phyloP scores from a whole-genome alignment of 2,329 filamentous ascomycete genomes.

The Xenosphaeropsis pyriputrescens region DNA sequence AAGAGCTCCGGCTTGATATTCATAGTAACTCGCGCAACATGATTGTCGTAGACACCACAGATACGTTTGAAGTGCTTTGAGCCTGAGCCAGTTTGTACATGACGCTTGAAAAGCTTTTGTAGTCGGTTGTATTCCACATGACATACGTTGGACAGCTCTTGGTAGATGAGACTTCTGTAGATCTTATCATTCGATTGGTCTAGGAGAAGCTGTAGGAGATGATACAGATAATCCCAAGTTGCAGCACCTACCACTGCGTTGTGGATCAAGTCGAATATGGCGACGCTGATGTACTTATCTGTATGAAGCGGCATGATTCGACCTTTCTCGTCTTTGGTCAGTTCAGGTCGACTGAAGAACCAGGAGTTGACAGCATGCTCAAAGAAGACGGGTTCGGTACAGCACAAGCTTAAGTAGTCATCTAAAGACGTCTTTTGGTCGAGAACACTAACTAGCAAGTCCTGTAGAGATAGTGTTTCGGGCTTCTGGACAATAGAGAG shows the following conservation, averaged over 20 bases:
- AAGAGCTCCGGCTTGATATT: slow-evolving; percentile 26
- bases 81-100: slow-evolving; percentile 21
- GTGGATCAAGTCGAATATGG: slow-evolving; percentile 24
- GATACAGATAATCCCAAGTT: too few relatives aligned
- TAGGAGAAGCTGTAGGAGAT: slow-evolving; percentile 19
- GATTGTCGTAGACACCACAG: slow-evolving; percentile 19
- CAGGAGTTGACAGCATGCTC: too few relatives aligned
- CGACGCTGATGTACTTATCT: slow-evolving; percentile 25
- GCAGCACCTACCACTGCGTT: too few relatives aligned
- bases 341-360: slow-evolving; percentile 8
- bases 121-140: slow-evolving; percentile 26
- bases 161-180: slow-evolving; percentile 21
- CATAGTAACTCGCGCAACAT: slow-evolving; percentile 20
- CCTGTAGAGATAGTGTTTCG: slow-evolving; percentile 17
- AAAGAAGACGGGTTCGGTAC: background rate
- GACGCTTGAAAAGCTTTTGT: slow-evolving; percentile 24
- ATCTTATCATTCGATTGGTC: slow-evolving; percentile 13
- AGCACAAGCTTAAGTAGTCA: slow-evolving; percentile 19
- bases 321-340: slow-evolving; percentile 29
- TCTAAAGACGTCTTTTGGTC: slow-evolving; percentile 20
- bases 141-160: slow-evolving; percentile 29
- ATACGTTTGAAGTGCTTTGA: slow-evolving; percentile 26
- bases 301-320: slow-evolving; percentile 20
- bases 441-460: slow-evolving; percentile 15
- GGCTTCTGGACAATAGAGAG: slow-evolving; percentile 14